These are phyloP conservation scores for Pseudophaeomoniella oleicola DNA, from an alignment of 2,329 filamentous ascomycete species.

Conservation along the genomic window DNA sequence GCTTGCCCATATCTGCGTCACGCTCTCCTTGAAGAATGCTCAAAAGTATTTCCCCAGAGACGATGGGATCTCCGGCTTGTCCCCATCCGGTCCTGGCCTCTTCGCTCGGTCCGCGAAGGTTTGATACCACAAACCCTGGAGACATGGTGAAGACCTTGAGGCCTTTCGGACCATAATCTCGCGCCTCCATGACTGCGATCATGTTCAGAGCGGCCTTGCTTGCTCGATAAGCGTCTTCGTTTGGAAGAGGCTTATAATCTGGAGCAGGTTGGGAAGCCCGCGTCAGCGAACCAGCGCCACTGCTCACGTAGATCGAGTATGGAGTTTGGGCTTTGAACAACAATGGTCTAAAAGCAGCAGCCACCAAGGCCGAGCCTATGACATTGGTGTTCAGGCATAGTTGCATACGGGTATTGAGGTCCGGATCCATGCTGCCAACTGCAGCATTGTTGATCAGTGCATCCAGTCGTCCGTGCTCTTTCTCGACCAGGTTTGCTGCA, in stretches of 20 bases:
- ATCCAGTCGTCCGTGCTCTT: constrained; percentile 31
- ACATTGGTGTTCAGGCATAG: no score
- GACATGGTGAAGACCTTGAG: constrained; percentile 11
- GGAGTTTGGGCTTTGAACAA: constrained; percentile 15
- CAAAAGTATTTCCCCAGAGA: constrained; percentile 12
- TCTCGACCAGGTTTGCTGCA: constrained; percentile 38
- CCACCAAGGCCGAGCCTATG: constrained; percentile 18
- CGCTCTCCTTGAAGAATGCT: constrained; percentile 14
- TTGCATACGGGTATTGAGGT: no score
- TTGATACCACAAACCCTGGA: constrained; percentile 13
- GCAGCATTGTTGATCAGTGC: constrained; percentile 14
- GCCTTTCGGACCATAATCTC: constrained; percentile 1
- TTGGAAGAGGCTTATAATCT: constrained; percentile 9
- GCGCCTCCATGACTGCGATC: constrained; percentile 13
- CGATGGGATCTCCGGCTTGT: constrained; percentile 8
- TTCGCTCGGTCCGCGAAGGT: constrained; percentile 12
- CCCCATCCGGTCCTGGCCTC: constrained; percentile 7
- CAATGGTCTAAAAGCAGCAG: constrained; percentile 17
- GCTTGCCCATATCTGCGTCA: constrained; percentile 15
- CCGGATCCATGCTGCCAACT: constrained; percentile 15
- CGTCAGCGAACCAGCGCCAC: constrained; percentile 16
- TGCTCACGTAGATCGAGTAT: constrained; percentile 21
- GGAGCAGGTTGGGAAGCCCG: constrained; percentile 14
- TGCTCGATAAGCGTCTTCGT: constrained; percentile 20
- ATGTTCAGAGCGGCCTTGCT: constrained; percentile 32